A percentile compares a stretch with the other conserved stretches of the same genome.
Evolutionary conservation across 2,329 filamentous ascomycete species (phyloP).

Genomic region (Fusarium newnesense): DNA sequence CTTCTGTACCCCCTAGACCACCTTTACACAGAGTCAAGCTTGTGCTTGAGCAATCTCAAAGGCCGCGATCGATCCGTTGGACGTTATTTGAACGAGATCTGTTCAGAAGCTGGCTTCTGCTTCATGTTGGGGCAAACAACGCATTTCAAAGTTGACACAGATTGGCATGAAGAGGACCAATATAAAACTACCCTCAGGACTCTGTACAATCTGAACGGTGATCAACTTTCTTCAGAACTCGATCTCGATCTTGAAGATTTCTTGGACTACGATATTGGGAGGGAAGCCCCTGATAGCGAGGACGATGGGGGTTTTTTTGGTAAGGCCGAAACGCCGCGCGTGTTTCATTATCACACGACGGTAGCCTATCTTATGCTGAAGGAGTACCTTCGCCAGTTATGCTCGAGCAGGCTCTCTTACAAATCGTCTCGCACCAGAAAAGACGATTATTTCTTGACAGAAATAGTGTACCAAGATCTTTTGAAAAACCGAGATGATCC

Average conservation of each 20-base stretch:
- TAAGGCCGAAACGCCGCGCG: not conserved
- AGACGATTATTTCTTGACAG: not conserved
- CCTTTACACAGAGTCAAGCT: slow-evolving; percentile 14
- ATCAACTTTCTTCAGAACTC: not conserved
- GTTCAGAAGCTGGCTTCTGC: slow-evolving; percentile 18
- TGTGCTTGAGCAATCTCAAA: slow-evolving; percentile 18
- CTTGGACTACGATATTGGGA: not conserved
- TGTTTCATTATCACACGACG: slow-evolving; percentile 12
- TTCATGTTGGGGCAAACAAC: slow-evolving; percentile 18
- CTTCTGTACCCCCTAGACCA: slow-evolving; percentile 21
- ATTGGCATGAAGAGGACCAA: not conserved
- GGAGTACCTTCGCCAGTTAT: not conserved
- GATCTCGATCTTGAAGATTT: not conserved
- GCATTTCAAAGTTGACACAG: not conserved
- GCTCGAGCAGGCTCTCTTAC: not conserved
- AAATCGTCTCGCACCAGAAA: not conserved
- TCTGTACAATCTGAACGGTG: not conserved
- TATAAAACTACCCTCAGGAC: not conserved
- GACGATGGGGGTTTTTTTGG: not conserved
- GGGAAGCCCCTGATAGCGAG: not conserved
- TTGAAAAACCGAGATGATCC: not conserved
- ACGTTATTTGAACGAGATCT: not conserved
- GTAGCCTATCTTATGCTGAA: slow-evolving; percentile 11
- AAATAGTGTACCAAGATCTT: slow-evolving; percentile 14
- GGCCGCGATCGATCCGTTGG: slow-evolving; percentile 16